Conservation (phyloP, 306 rosid species). For the Dryas octopetala region DNA sequence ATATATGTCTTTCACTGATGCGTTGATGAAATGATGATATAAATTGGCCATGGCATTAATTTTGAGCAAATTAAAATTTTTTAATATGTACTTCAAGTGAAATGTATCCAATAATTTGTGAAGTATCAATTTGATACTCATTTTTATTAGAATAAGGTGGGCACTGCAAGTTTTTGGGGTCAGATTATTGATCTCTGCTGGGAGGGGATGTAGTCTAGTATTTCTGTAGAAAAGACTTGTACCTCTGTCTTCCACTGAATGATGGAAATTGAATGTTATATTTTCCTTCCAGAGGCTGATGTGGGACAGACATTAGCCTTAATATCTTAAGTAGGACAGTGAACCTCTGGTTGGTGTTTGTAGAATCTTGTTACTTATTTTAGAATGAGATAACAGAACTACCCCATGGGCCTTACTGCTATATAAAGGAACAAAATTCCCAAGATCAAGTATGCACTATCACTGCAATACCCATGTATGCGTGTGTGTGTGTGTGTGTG, state of each 20-base stretch:
- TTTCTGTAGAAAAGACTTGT: too few species aligned
- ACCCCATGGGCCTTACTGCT: too few species aligned
- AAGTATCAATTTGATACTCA: not conserved
- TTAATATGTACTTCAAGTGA: not conserved
- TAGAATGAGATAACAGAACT: too few species aligned
- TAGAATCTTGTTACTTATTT: too few species aligned
- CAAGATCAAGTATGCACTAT: too few species aligned
- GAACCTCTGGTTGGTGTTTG: not conserved
- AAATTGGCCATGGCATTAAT: not conserved
- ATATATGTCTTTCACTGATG: not conserved
- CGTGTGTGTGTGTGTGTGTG: too few species aligned
- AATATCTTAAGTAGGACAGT: not conserved
- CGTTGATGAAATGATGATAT: slow-evolving; percentile 7
- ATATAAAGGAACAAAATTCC: too few species aligned
- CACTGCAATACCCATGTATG: too few species aligned
- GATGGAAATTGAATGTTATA: not conserved
- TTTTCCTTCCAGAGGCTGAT: not conserved
- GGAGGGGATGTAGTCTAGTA: not conserved
- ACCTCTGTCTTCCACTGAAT: not conserved
- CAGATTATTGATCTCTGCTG: not conserved
- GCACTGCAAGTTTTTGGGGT: not conserved
- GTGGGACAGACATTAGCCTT: not conserved
- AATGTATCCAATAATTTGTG: not conserved
- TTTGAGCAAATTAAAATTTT: not conserved
- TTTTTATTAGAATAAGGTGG: not conserved